Evolutionary conservation across 495 filamentous ascomycete species (phyloP), one percentile per base, ranked within the genome.

Genomic region (Cairneyella variabilis): DNA sequence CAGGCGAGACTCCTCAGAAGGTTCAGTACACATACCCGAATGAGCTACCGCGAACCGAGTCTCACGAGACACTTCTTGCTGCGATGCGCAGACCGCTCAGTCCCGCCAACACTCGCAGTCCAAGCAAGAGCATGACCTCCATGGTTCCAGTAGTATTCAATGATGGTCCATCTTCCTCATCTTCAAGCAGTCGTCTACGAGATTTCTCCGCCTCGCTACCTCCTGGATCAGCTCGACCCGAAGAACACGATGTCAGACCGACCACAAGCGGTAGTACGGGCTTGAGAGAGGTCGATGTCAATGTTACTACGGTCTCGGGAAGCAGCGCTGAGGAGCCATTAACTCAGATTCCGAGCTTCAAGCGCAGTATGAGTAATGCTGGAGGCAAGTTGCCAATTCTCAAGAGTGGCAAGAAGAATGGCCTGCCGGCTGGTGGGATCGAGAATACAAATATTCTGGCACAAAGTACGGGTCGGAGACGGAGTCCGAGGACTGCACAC

Each of bases 1-100:
- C 93, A 0, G 93, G 92, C 28, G 75, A 79, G n/a, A 96, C 93
- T 0, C 93, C 93, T 0, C 77, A 85, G 58, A 91, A 90, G 66
- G 72, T 72, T 9, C 69, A 75, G 28, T 98, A 97, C 63, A 70
- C 82, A 5, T 95, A 89, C 63, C 86, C 87, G 1, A 84, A 81
- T 0, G 69, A 71, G 1, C 75, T 98, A 3, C 93, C 93, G 1
- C 80, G 80, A 3, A 97, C 93, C 0, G 81, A 82, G 52, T 57
- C 79, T 0, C 88, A 91, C 61, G 87, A 89, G 26, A 54, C 42
- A 6, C 53, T 64, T 8, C 44, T 64, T 0, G 48, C 58, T 9
- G 53, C 52, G 25, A 26, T 64, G n/a, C 62, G 58, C 18, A 39
- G 54, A 25, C 58, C 58, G 6, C 20, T 23, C 3, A 8, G 25